Evolutionary conservation across 139 green algal genomes (phyloP), one percentile per base, ranked within the genome.

Genomic region (Zygnema cylindricum): DNA sequence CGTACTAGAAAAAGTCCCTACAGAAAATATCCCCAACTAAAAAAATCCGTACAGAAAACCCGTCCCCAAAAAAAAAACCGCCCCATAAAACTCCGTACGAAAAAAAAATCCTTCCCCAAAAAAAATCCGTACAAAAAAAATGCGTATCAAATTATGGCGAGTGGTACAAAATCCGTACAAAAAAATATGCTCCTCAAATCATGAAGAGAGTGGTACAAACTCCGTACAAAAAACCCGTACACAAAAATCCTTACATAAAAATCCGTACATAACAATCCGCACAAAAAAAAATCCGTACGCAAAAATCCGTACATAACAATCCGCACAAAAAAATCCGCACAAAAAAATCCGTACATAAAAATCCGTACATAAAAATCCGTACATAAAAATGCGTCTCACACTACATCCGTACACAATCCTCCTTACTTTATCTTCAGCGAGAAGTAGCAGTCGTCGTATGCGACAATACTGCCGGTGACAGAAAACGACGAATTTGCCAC

Each of bases 371-470:
- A 63, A 63, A 63, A 16, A 63, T 7, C 49, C 49, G 7, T 63
- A 63, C 49, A 16, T 63, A 16, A 63, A 63, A 63, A n/a, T n/a
- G n/a, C n/a, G n/a, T n/a, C n/a, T n/a, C n/a, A n/a, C n/a, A n/a
- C n/a, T n/a, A n/a, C n/a, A 16, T 16, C 7, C 7, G 49, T 63
- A 16, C 7, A 63, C 16, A 63, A 63, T 25, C 7, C 7, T 7
- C 49, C 49, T 63, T 63, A 63, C 49, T 7, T 63, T 7, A 63
- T 25, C 7, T 63, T 63, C 7, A 63, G 7, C 7, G 76, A 32
- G 76, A 83, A 83, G 32, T 83, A 83, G 76, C 76, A 83, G 76
- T 83, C 76, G 49, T 83, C 76, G 32, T 41, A 83, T 69, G 69
- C 2, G 30, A 54, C 49, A n/a, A 83, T 30, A 69, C n/a, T 49